A percentile compares a stretch with the other conserved stretches of the same genome.
phyloP scores from a whole-genome alignment of 345 rosid species.

The Atalantia buxifolia region DNA sequence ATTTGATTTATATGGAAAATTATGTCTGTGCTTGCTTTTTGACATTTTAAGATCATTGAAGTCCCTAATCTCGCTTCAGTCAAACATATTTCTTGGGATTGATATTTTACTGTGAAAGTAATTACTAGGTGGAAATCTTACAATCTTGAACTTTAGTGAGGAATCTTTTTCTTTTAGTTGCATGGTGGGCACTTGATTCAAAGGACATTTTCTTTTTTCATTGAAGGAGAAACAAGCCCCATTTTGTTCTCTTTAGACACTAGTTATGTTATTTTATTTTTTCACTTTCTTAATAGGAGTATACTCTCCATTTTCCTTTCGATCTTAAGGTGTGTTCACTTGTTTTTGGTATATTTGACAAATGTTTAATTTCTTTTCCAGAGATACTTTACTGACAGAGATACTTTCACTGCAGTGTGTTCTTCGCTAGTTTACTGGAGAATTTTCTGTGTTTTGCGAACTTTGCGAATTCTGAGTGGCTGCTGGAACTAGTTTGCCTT shows the following conservation, averaged over 20 bases:
- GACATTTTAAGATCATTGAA: background rate
- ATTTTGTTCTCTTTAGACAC: background rate
- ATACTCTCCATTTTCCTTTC: background rate
- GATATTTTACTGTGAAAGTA: background rate
- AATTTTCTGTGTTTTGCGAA: constrained; percentile 5
- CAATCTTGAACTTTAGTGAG: background rate
- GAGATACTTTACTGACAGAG: constrained; percentile 19
- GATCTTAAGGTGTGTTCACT: background rate
- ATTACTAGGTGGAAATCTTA: background rate
- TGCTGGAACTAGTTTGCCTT: constrained; percentile 31
- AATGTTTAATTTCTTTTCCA: background rate
- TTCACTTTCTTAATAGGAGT: background rate
- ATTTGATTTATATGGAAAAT: background rate
- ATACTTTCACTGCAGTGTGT: constrained; percentile 20
- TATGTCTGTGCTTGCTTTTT: background rate
- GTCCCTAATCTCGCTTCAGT: background rate
- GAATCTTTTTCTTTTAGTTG: background rate
- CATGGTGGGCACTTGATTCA: background rate
- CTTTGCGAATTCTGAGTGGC: constrained; percentile 29
- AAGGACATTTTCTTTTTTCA: background rate
- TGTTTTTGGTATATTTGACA: background rate
- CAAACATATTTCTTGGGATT: background rate
- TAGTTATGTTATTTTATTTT: background rate
- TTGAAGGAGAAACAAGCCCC: constrained; percentile 2
- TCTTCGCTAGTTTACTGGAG: constrained; percentile 8